Evolutionary conservation across 176 grass and related monocot genomes (phyloP).

Genomic region (Triticum timopheevii): DNA sequence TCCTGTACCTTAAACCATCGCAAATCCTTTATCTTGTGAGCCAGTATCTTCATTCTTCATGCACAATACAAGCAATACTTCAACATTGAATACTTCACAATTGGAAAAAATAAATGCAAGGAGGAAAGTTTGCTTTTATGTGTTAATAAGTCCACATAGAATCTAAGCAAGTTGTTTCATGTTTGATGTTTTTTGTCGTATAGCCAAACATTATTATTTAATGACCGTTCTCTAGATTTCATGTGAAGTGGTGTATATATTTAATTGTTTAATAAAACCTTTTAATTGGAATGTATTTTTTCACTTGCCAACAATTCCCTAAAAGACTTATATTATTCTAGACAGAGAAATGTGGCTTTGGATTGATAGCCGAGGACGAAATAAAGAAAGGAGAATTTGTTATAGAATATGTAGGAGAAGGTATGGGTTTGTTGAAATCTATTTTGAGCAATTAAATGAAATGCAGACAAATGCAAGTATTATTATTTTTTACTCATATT

Average conservation of each 20-base stretch:
- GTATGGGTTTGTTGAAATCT: slow-evolving; percentile 48
- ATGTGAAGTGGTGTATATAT: background rate
- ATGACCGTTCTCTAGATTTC: background rate
- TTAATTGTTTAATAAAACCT: background rate
- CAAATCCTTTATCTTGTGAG: background rate
- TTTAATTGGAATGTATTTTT: background rate
- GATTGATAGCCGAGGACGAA: slow-evolving; percentile 82
- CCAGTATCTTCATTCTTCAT: slow-evolving; percentile 5
- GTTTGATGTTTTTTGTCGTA: background rate
- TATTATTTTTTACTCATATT: slow-evolving; percentile 15
- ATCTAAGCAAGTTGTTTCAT: background rate
- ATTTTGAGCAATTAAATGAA: slow-evolving; percentile 9
- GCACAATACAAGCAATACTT: background rate
- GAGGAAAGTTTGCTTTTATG: background rate
- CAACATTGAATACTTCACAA: background rate
- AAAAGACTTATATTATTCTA: slow-evolving; percentile 48
- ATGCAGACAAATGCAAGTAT: background rate
- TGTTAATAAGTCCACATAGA: background rate
- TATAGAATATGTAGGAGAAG: slow-evolving; percentile 98
- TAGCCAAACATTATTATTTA: slow-evolving; percentile 14
- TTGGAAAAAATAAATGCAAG: background rate
- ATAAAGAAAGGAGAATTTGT: slow-evolving; percentile 96
- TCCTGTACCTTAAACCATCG: background rate
- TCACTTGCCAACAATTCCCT: background rate
- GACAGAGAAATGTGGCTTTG: slow-evolving; percentile 97